Base-by-base conservation (phyloP, 75 land plant genomes). In the Larix kaempferi region DNA sequence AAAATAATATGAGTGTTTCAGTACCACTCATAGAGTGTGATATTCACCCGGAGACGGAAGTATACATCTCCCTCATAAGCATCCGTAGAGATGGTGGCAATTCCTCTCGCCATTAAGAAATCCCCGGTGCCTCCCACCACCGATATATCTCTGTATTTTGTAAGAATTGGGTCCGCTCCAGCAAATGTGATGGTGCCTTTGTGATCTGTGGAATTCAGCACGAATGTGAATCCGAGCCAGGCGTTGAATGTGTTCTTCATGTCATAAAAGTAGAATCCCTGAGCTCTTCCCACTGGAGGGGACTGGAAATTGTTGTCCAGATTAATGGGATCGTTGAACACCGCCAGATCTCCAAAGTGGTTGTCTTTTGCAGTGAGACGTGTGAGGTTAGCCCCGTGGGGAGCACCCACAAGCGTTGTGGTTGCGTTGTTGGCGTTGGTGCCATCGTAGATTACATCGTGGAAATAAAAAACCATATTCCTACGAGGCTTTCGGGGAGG, bases 71-170 rank as follows among this genome's bases (percentile, higher is more conserved):
- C 88, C 61, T 89, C 88, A 33, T 74, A 77, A 2, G 88, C 82
- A 80, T 89, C 86, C 2, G 91, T 86, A 33, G 15, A 69, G 63
- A 89, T 2, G 56, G 91, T 89, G 12, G 91, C 91, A 14, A 86
- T 71, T 21, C 91, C 91, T 67, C 89, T 73, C 3, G 78, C 63
- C 89, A 87, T 84, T 73, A 84, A 80, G 61, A 87, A 89, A 33
- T 89, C 91, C 11, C 91, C 91, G 1, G 91, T 89, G 1, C 91
- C 91, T 17, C 91, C 89, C 23, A 87, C 56, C 21, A 89, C 89
- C 12, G 89, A 83, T 16, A 89, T 74, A 33, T 87, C 85, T 65
- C 91, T 87, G 17, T 81, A 84, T 79, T 82, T 87, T 14, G 59
- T 35, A 84, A 82, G 63, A 17, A 87, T 5, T 5, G 86, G 86